These are phyloP conservation scores for Aquanectria penicillioides DNA, from an alignment of 2,329 filamentous ascomycete genomes.

Conservation along the genomic window DNA sequence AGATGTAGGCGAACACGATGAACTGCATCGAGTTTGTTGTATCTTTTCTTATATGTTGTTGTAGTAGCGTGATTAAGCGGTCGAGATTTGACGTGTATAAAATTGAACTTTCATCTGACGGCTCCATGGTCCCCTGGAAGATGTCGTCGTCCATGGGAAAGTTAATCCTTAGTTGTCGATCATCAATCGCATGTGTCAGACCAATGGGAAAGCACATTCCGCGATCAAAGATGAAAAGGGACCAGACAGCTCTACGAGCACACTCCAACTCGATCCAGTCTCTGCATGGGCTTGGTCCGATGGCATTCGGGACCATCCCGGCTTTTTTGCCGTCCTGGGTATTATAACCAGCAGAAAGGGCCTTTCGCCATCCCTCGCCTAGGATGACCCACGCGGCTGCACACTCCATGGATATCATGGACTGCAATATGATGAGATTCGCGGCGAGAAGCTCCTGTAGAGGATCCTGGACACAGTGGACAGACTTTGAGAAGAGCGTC, in stretches of 20 bases:
- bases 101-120: not conserved
- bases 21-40: slow-evolving; percentile 29
- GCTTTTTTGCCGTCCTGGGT: slow-evolving; percentile 18
- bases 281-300: slow-evolving; percentile 8
- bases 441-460: slow-evolving; percentile 35
- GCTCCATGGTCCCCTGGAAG: slow-evolving; percentile 25
- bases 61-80: slow-evolving; percentile 27
- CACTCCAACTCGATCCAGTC: slow-evolving; percentile 36
- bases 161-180: slow-evolving; percentile 33
- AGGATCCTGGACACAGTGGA: slow-evolving; percentile 24
- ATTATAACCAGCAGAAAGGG: slow-evolving; percentile 32
- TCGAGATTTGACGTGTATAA: slow-evolving; percentile 26
- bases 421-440: slow-evolving; percentile 33
- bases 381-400: slow-evolving; percentile 32
- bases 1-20: slow-evolving; percentile 33
- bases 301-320: slow-evolving; percentile 10
- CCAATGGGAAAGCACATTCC: slow-evolving; percentile 39
- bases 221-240: slow-evolving; percentile 38
- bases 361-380: slow-evolving; percentile 38
- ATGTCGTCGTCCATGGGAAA: slow-evolving; percentile 34
- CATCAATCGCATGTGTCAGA: slow-evolving; percentile 37
- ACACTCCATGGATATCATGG: slow-evolving; percentile 30
- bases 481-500: slow-evolving; percentile 21
- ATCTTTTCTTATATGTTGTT: slow-evolving; percentile 17
- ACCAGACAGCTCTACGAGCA: slow-evolving; percentile 33